phyloP scores from a whole-genome alignment of 1,284 basidiomycete genomes.

The Golubevia pallescens region DNA sequence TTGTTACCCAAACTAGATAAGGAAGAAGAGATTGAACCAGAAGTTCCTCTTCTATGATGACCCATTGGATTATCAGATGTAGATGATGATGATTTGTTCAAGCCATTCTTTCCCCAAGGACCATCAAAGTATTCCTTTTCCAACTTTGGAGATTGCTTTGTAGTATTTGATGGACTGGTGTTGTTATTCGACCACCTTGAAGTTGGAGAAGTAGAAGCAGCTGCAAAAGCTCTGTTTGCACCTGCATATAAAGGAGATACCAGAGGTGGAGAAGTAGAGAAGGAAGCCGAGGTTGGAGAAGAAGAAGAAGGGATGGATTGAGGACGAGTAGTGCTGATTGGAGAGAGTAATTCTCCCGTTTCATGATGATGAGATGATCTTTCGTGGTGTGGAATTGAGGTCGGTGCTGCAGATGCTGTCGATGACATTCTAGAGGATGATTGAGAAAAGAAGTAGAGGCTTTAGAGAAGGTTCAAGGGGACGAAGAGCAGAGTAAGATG shows the following conservation, averaged over 20 bases:
- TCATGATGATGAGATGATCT: conserved; percentile 39
- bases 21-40: conserved; percentile 24
- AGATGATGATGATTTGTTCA: neutral
- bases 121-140: conserved; percentile 4
- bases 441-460: too few relatives aligned
- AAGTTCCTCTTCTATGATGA: conserved; percentile 11
- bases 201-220: conserved; percentile 8
- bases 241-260: conserved; percentile 8
- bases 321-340: conserved; percentile 26
- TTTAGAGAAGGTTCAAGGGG: too few relatives aligned
- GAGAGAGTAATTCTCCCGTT: conserved; percentile 16
- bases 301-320: conserved; percentile 31
- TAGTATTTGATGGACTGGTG: conserved; percentile 24
- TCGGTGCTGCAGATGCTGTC: conserved; percentile 13
- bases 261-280: conserved; percentile 19
- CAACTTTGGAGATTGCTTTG: conserved; percentile 11
- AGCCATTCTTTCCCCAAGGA: too few relatives aligned
- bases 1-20: conserved; percentile 24
- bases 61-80: neutral
- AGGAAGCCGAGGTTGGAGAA: conserved; percentile 12
- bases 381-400: conserved; percentile 37
- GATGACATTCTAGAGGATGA: too few relatives aligned
- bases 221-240: conserved; percentile 2
- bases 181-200: conserved; percentile 19
- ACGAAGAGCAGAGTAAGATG: too few relatives aligned